A percentile compares a stretch with the other conserved stretches of the same genome.
Evolutionary conservation across 352 stramenopile species (phyloP).

Genomic region (Phytophthora meadii): DNA sequence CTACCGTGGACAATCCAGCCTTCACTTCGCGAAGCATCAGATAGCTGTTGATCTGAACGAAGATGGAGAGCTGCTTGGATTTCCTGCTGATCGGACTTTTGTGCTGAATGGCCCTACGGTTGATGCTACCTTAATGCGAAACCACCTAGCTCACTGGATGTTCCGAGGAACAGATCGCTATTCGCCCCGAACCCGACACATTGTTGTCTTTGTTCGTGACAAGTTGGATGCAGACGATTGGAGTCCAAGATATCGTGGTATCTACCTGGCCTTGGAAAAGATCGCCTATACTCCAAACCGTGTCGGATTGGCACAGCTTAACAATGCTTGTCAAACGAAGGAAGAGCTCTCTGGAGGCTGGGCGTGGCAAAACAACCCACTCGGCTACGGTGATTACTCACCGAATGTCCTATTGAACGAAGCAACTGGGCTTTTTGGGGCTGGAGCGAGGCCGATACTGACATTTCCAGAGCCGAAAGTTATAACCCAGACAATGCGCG

Average conservation of each 20-base stretch:
- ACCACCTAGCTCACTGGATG: conserved; percentile 77
- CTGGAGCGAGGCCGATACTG: conserved; percentile 57
- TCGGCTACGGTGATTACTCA: conserved; percentile 56
- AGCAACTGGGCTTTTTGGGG: conserved; percentile 65
- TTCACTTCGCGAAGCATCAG: conserved; percentile 69
- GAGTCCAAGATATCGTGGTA: conserved; percentile 56
- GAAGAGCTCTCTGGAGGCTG: conserved; percentile 63
- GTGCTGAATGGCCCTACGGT: conserved; percentile 65
- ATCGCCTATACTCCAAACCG: conserved; percentile 66
- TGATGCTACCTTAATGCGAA: conserved; percentile 68
- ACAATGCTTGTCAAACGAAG: conserved; percentile 35
- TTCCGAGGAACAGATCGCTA: conserved; percentile 69
- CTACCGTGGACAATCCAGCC: conserved; percentile 67
- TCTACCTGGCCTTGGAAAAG: conserved; percentile 72
- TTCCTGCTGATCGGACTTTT: conserved; percentile 56
- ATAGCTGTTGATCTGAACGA: conserved; percentile 48
- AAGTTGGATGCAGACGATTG: conserved; percentile 31
- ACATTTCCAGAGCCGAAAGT: conserved; percentile 45
- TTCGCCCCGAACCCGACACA: conserved; percentile 58
- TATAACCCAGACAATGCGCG: conserved; percentile 67
- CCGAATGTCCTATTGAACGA: conserved; percentile 68
- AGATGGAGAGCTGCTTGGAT: conserved; percentile 41
- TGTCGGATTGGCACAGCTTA: conserved; percentile 47
- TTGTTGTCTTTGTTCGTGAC: conserved; percentile 65
- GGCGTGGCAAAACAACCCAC: conserved; percentile 74